Conservation (phyloP, 1,284 basidiomycete genomes). For the Tilletia indica region DNA sequence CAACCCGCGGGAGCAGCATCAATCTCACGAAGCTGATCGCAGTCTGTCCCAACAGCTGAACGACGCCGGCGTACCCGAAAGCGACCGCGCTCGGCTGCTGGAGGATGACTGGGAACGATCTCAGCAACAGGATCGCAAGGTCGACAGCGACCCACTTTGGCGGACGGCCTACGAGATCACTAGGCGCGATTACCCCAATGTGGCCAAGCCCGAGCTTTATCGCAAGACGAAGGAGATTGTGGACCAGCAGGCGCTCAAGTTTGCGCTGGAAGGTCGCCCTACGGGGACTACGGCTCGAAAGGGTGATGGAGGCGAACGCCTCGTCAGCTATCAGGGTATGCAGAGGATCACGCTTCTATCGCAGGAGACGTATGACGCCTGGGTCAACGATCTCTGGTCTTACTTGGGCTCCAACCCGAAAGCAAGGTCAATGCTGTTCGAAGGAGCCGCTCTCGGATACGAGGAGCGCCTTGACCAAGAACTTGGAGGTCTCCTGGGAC, state of each 20-base stretch:
- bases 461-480: background rate
- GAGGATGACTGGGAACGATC: background rate
- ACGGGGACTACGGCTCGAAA: background rate
- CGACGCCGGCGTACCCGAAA: background rate
- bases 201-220: background rate
- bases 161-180: background rate
- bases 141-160: background rate
- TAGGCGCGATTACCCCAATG: background rate
- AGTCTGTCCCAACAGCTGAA: background rate
- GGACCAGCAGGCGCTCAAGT: background rate
- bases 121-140: background rate
- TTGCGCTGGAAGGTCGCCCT: background rate
- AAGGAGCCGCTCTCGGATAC: background rate
- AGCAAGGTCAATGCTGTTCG: background rate
- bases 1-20: background rate
- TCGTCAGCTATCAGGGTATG: background rate
- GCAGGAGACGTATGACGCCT: background rate
- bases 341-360: background rate
- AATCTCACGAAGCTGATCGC: background rate
- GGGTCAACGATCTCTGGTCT: background rate
- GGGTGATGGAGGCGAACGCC: background rate
- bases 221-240: background rate
- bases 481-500: background rate
- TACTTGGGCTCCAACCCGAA: background rate
- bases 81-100: background rate